Base-by-base conservation (phyloP, 805 yeast species). In the Isabelozyma pseudorhagii region DNA sequence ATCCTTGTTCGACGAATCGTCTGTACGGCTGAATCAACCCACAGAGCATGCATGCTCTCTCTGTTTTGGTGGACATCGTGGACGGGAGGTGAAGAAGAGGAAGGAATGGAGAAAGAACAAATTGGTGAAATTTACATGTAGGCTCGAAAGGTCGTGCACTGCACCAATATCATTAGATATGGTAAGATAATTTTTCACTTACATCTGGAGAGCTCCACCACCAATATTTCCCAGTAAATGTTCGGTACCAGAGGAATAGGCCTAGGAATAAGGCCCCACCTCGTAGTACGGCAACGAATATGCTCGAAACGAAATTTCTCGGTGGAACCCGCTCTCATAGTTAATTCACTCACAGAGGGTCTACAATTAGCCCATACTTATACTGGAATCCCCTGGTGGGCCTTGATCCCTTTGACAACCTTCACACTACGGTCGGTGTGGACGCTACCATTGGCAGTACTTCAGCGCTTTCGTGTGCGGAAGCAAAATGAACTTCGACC, bases 41-140 rank as follows among this genome's bases (percentile, higher is more conserved):
- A 70, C 99, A 93, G 50, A 94, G 80, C 97, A 93, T 89, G 63
- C 99, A 93, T 7, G 98, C 98, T 76, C 99, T 83, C 54, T 91
- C 96, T 8, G 86, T 78, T 71, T 84, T 80, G 36, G 80, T 71
- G 11, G 85, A 74, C 79, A 74, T 74, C 50, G 10, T 41, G 50
- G 39, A 14, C 11, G 44, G 10, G 17, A 21, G 6, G 25, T 21
- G 25, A 21, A 21, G 25, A 21, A 21, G 25, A 21, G 6, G 25
- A 21, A 21, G 25, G 6, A 21, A 21, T 21, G 25, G 25, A 21
- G 25, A 21, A 21, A 21, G 25, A 21, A 21, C 25, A 21, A 15
- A 21, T 4, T 6, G 25, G 25, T 21, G 25, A 21, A 21, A 21
- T 21, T 21, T 21, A 21, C 25, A 21, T 1, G 25, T 21, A 21